Evolutionary conservation across 1,284 basidiomycete species (phyloP), one percentile per base, ranked within the genome.

Genomic region (Ceratobasidium sp.): DNA sequence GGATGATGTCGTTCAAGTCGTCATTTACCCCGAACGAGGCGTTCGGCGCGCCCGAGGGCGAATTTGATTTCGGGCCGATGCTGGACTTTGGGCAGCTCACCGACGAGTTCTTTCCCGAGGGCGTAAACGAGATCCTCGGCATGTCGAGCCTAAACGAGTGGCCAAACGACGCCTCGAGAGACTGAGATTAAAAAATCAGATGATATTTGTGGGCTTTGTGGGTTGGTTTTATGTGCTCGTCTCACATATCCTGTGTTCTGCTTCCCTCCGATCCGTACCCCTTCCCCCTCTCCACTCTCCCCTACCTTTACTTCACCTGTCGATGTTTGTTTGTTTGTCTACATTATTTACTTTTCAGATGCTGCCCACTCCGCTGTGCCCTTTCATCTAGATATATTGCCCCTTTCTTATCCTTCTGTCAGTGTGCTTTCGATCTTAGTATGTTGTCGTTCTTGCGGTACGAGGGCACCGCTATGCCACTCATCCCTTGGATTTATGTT

Each of bases 321-420:
- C 35, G 35, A 38, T 38, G 35, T 38, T 16, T 55, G 35, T 28
- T 44, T 28, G 35, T 57, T 54, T 57, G 50, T 46, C 64, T 69
- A 55, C 41, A 55, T 69, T 69, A 57, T 69, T 69, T 69, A 55
- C 66, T 66, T 64, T 49, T 47, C 28, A 50, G 47, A 66, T 50
- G 49, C 46, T 64, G 43, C 28, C 35, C 28, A n/a, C 46, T 32
- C 18, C 41, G 32, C 47, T 50, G 23, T 50, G n/a, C 23, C 52
- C 52, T 16, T 30, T 21, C 41, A 41, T 69, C 50, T 66, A 66
- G 63, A 66, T 66, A 28, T 66, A 66, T 52, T 54, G 47, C 21
- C 38, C 55, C 28, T 49, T 49, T 26, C 47, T 49, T 35, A 38
- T 66, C 49, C 26, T 63, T 67, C 23, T 43, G 14, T 47, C 32